Evolutionary conservation across 495 filamentous ascomycete species (phyloP).

Genomic region (Aspergillus panamensis): DNA sequence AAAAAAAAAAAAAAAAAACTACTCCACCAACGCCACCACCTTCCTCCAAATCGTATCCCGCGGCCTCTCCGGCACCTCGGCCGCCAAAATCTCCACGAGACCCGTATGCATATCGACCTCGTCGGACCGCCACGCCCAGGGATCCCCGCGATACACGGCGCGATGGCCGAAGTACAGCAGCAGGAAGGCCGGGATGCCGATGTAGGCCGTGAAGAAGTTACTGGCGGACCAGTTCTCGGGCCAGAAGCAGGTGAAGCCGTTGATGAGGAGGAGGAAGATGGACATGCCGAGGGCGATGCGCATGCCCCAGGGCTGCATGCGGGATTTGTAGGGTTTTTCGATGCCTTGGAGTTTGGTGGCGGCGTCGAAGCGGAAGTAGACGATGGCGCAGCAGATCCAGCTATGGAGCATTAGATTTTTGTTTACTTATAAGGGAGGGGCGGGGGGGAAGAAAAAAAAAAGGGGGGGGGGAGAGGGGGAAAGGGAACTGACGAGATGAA

Average conservation of each 20-base stretch:
- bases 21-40: slow-evolving; percentile 27
- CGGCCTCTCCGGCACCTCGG: slow-evolving; percentile 40
- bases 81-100: slow-evolving; percentile 49
- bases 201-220: slow-evolving; percentile 60
- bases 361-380: slow-evolving; percentile 58
- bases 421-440: too few species aligned
- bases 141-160: slow-evolving; percentile 43
- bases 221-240: slow-evolving; percentile 48
- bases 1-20: background rate
- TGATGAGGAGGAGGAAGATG: slow-evolving; percentile 52
- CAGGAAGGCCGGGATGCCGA: slow-evolving; percentile 58
- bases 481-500: slow-evolving; percentile 41
- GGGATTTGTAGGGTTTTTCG: slow-evolving; percentile 50
- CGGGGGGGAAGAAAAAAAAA: too few species aligned
- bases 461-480: background rate
- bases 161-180: slow-evolving; percentile 54
- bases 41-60: slow-evolving; percentile 36
- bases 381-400: slow-evolving; percentile 59
- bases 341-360: slow-evolving; percentile 51
- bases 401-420: too few species aligned
- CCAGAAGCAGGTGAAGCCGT: slow-evolving; percentile 63
- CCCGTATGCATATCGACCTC: slow-evolving; percentile 59
- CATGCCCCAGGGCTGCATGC: slow-evolving; percentile 52
- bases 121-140: slow-evolving; percentile 48
- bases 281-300: slow-evolving; percentile 49